Evolutionary conservation across 192 early-diverging fungal species (phyloP), one percentile per base, ranked within the genome.

Genomic region (Podila epicladia): DNA sequence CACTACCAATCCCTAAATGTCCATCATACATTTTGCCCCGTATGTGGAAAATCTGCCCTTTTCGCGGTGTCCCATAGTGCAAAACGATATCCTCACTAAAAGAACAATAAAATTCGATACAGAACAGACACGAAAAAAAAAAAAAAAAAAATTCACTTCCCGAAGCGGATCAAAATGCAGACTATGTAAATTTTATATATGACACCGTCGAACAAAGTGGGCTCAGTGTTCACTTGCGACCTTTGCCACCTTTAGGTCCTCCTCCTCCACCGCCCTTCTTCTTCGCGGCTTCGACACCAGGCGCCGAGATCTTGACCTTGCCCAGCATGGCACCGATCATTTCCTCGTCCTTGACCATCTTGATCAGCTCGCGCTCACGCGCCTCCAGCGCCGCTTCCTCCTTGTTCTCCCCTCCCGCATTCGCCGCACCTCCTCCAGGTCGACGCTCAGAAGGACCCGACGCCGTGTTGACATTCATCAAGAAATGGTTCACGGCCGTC

Each of bases 281-380:
- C 67, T 89, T 89, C 62, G 87, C 84, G 3, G 89, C 86, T 37
- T 93, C 93, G 45, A 94, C 86, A 74, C 93, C 92, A 4, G 92
- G 92, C 15, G 93, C 93, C 12, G 90, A 88, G 17, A 95, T 91
- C 78, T 97, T 98, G 64, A 91, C 91, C 83, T 98, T 97, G 48
- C 95, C 91, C 64, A 97, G 86, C 90, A 97, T 93, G 11, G 92
- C 89, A 68, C 88, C 87, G 20, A 93, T 92, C 65, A 93, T 84
- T 65, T 98, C 97, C 38, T 87, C 86, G 60, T 98, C 97, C 26
- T 94, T 91, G n/a, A 98, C 86, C 58, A 83, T 73, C 72, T 93
- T 93, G 76, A 98, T 93, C 68, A 97, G 74, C 32, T 94, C 92
- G 35, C 91, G 90, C 64, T 97, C 94, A 37, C 92, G 86, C 45